Percentiles rank a stretch among this genome's conserved stretches.
Evolutionary conservation across 164 flowering plant species (phyloP).

Genomic region (Chloranthus sessilifolius): DNA sequence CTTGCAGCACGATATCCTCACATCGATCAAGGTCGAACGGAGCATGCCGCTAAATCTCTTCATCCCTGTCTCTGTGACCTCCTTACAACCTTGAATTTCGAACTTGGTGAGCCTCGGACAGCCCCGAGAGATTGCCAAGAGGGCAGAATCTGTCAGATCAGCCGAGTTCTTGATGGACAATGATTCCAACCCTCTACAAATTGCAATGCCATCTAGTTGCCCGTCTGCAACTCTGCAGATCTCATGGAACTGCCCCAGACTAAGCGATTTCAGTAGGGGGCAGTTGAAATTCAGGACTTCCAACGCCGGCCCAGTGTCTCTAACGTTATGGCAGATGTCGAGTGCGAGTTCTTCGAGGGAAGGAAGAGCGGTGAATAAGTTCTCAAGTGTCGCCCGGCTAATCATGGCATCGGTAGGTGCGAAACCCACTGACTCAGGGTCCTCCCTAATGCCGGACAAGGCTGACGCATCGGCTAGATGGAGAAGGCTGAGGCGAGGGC

Average conservation of each 20-base stretch:
- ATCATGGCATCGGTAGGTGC: constrained; percentile 53
- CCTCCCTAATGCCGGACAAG: constrained; percentile 26
- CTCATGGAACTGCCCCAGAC: constrained; percentile 75
- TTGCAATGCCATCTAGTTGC: constrained; percentile 67
- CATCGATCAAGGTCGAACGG: constrained; percentile 48
- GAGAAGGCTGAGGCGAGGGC: constrained; percentile 44
- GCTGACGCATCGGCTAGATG: constrained; percentile 61
- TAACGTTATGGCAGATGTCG: constrained; percentile 67
- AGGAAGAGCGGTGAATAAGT: constrained; percentile 48
- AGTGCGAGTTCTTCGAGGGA: constrained; percentile 57
- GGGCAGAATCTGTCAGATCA: constrained; percentile 62
- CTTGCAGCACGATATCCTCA: constrained; percentile 65
- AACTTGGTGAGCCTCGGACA: constrained; percentile 58
- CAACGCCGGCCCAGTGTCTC: constrained; percentile 48
- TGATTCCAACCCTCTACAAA: constrained; percentile 51
- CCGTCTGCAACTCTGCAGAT: constrained; percentile 52
- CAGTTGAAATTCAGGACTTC: constrained; percentile 58
- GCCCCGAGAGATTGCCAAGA: constrained; percentile 69
- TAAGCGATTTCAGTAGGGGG: constrained; percentile 45
- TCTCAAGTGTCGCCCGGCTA: constrained; percentile 32
- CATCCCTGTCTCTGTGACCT: constrained; percentile 57
- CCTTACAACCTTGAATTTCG: constrained; percentile 67
- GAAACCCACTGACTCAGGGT: constrained; percentile 38
- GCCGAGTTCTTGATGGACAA: constrained; percentile 59
- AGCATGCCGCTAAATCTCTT: constrained; percentile 55